These are phyloP conservation scores for Pestalotiopsis fici DNA, from an alignment of 2,329 filamentous ascomycete species.

Conservation along the genomic window DNA sequence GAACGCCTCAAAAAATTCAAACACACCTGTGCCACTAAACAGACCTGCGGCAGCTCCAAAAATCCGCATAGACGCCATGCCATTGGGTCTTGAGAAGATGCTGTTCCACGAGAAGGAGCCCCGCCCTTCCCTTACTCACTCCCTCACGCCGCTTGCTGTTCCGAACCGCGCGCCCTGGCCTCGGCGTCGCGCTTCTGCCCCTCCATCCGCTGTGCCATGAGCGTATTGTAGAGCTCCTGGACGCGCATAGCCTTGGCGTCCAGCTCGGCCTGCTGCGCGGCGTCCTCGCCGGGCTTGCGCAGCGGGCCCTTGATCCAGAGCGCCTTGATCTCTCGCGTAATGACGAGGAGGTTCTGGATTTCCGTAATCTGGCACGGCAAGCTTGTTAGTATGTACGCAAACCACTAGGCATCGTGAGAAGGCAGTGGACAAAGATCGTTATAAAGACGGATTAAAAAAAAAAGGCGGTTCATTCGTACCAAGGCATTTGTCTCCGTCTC, in stretches of 20 bases:
- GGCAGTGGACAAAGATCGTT: background rate
- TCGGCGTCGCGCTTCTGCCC: background rate
- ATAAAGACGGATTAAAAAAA: too few species aligned
- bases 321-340: slow-evolving; percentile 50
- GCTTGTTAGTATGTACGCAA: background rate
- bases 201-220: slow-evolving; percentile 23
- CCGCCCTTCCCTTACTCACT: background rate
- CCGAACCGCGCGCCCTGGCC: background rate
- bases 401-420: too few species aligned
- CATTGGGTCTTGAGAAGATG: background rate
- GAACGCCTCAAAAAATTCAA: background rate
- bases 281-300: slow-evolving; percentile 42
- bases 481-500: slow-evolving; percentile 37
- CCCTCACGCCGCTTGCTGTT: background rate
- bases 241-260: slow-evolving; percentile 35
- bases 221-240: slow-evolving; percentile 30
- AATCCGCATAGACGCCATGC: background rate
- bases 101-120: too few species aligned
- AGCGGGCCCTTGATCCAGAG: slow-evolving; percentile 52
- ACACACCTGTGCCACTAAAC: background rate
- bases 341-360: slow-evolving; percentile 43
- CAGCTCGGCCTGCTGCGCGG: slow-evolving; percentile 18
- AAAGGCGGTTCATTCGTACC: slow-evolving; percentile 26
- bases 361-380: slow-evolving; percentile 34
- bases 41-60: background rate